Percentiles rank a stretch among this genome's conserved stretches.
Conservation (phyloP, 2,329 filamentous ascomycete species). For the Fonsecaea multimorphosa region DNA sequence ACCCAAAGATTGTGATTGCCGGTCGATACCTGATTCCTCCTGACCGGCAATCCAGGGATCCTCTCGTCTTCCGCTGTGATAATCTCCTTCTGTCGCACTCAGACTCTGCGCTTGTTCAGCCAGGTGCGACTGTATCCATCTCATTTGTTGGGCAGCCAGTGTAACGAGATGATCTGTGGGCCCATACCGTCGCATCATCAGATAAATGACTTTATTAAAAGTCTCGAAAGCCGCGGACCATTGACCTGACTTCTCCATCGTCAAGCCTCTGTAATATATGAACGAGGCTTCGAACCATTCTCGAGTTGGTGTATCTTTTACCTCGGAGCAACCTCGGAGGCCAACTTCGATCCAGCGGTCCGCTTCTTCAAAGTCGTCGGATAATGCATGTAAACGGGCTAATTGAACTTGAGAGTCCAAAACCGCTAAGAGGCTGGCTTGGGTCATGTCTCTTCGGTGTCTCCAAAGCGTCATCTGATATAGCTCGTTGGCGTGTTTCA, state of each 20-base stretch:
- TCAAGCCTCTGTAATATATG: background rate
- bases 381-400: background rate
- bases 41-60: background rate
- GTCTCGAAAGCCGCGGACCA: background rate
- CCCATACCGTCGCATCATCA: background rate
- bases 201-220: background rate
- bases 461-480: background rate
- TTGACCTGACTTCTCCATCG: background rate
- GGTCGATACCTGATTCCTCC: background rate
- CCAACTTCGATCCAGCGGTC: background rate
- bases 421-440: accelerated
- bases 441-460: background rate
- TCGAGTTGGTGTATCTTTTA: background rate
- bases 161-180: background rate
- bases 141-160: background rate
- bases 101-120: background rate
- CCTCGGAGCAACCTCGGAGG: background rate
- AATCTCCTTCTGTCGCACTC: background rate
- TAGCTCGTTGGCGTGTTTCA: background rate
- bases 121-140: background rate
- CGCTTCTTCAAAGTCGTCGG: background rate
- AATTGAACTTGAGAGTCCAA: background rate
- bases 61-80: background rate
- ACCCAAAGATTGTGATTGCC: background rate
- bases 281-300: background rate